Conservation (phyloP, 345 rosid genomes). For the Physaria fendleri region DNA sequence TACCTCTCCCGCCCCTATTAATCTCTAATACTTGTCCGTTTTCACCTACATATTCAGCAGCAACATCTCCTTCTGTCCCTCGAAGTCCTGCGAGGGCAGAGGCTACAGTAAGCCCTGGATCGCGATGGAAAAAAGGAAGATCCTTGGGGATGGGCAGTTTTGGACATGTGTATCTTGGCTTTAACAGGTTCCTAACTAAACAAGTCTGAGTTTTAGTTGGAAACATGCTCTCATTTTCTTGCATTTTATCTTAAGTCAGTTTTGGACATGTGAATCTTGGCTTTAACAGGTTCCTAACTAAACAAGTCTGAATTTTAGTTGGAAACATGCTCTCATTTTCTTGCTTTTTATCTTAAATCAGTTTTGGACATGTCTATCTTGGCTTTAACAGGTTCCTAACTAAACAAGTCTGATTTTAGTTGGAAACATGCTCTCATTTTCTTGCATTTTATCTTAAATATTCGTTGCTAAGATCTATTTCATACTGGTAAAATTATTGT, state of each 20-base stretch:
- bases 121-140: conserved; percentile 60
- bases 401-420: not conserved
- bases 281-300: too few species aligned
- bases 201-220: too few species aligned
- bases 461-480: not conserved
- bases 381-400: too few species aligned
- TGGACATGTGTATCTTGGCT: conserved; percentile 65
- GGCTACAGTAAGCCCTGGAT: conserved; percentile 61
- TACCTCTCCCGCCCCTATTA: conserved; percentile 84
- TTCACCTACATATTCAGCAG: conserved; percentile 83
- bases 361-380: too few species aligned
- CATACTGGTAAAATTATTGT: conserved; percentile 1
- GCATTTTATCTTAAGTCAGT: too few species aligned
- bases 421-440: not conserved
- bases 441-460: not conserved
- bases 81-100: conserved; percentile 92
- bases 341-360: too few species aligned
- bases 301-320: too few species aligned
- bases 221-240: too few species aligned
- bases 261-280: too few species aligned
- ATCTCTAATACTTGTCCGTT: conserved; percentile 69
- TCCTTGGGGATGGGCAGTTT: conserved; percentile 62
- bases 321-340: too few species aligned
- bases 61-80: conserved; percentile 89
- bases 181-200: conserved; percentile 47